Percentiles rank a stretch among this genome's conserved stretches.
Evolutionary conservation across 2,329 filamentous ascomycete species (phyloP).

Genomic region (Setomelanomma holmii): DNA sequence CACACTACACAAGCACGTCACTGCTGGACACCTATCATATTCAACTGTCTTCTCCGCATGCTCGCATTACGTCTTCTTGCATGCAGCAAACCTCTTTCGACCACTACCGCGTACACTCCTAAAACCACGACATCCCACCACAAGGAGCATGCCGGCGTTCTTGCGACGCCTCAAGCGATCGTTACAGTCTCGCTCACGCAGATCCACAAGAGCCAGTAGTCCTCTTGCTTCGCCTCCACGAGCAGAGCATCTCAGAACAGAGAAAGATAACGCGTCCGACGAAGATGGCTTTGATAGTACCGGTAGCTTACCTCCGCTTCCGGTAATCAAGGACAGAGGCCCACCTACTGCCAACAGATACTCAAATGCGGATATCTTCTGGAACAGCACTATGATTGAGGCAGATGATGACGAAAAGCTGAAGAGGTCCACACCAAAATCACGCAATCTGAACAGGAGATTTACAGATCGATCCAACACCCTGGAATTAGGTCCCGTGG

Average conservation of each 20-base stretch:
- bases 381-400: constrained; percentile 28
- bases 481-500: not conserved
- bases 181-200: constrained; percentile 11
- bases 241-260: not conserved
- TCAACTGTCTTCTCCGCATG: not conserved
- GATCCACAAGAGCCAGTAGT: not conserved
- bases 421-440: not conserved
- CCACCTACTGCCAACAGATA: constrained; percentile 18
- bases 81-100: not conserved
- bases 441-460: not conserved
- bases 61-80: not conserved
- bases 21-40: not conserved
- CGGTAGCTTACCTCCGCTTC: constrained; percentile 10
- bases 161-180: constrained; percentile 17
- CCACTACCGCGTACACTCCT: not conserved
- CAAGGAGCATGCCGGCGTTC: constrained; percentile 14
- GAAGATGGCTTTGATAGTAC: constrained; percentile 2
- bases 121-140: not conserved
- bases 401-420: constrained; percentile 9
- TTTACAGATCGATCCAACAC: not conserved
- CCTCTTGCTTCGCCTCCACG: not conserved
- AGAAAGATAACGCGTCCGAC: not conserved
- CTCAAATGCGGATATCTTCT: constrained; percentile 18
- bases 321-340: constrained; percentile 21
- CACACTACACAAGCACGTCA: too few species aligned